These are phyloP conservation scores for Clitopilus hobsonii DNA, from an alignment of 768 basidiomycete species.

Conservation along the genomic window DNA sequence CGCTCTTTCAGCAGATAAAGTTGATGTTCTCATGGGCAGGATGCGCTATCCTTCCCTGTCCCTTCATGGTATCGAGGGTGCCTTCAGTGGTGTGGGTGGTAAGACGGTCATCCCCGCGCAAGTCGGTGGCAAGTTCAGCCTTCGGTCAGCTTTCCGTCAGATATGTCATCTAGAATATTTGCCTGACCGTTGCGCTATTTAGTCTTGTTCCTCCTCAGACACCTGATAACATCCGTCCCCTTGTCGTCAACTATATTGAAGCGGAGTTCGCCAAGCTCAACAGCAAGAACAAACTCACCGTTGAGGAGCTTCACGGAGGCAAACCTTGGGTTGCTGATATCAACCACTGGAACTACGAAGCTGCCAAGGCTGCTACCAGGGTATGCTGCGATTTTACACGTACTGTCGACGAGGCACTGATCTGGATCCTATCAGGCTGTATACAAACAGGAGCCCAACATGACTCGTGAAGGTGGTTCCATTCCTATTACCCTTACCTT, in stretches of 20 bases:
- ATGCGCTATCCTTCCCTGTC: constrained; percentile 90
- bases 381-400: constrained; percentile 24
- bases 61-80: constrained; percentile 94
- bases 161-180: background rate
- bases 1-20: constrained; percentile 74
- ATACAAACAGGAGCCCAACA: constrained; percentile 73
- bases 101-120: constrained; percentile 96
- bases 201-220: constrained; percentile 86
- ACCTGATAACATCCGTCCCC: constrained; percentile 64
- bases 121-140: constrained; percentile 89
- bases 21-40: constrained; percentile 80
- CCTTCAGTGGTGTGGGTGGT: constrained; percentile 75
- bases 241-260: constrained; percentile 67
- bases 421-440: constrained; percentile 31
- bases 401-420: background rate
- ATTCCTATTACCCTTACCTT: constrained; percentile 94
- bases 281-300: constrained; percentile 73
- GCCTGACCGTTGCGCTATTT: background rate
- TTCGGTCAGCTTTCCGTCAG: constrained; percentile 52
- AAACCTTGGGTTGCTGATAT: constrained; percentile 86
- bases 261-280: constrained; percentile 82
- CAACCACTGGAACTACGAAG: constrained; percentile 91
- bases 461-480: constrained; percentile 90
- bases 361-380: constrained; percentile 83
- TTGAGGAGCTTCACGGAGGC: constrained; percentile 76